A percentile compares a stretch with the other conserved stretches of the same genome.
These are phyloP conservation scores for Populus simonii DNA, from an alignment of 345 rosid species.

Conservation along the genomic window DNA sequence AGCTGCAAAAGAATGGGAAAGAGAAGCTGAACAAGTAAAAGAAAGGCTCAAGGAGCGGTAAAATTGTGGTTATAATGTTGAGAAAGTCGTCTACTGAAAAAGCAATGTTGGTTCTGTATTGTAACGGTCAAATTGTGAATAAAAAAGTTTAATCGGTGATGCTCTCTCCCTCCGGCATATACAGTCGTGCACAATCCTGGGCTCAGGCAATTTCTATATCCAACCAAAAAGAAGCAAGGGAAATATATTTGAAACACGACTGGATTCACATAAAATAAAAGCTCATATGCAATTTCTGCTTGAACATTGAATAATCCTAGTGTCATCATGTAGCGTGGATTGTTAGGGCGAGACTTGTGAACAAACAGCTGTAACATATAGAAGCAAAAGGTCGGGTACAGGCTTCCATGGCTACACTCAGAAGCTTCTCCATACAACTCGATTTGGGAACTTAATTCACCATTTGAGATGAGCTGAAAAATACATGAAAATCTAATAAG, in stretches of 20 bases:
- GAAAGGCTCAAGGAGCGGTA: background rate
- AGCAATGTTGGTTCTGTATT: too few species aligned
- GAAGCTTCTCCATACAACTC: background rate
- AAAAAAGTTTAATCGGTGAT: too few species aligned
- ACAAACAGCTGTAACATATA: background rate
- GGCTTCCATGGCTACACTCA: background rate
- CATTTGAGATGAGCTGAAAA: conserved; percentile 40
- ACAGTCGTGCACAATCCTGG: too few species aligned
- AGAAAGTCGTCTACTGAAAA: too few species aligned
- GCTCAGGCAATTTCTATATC: background rate
- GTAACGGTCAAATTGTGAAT: too few species aligned
- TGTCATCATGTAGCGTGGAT: background rate
- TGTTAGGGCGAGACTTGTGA: background rate
- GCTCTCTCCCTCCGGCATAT: too few species aligned
- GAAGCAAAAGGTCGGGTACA: background rate
- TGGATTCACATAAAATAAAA: background rate
- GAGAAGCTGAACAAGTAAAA: background rate
- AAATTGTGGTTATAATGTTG: too few species aligned
- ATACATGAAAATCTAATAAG: background rate
- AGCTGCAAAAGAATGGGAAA: background rate
- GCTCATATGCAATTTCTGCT: background rate
- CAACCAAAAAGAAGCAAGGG: background rate
- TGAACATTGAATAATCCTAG: background rate
- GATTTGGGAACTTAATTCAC: background rate
- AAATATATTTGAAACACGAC: background rate